Percentiles rank a stretch among this genome's conserved stretches.
These are phyloP conservation scores for Lentinula sp. DNA, from an alignment of 768 basidiomycete species.

Conservation along the genomic window DNA sequence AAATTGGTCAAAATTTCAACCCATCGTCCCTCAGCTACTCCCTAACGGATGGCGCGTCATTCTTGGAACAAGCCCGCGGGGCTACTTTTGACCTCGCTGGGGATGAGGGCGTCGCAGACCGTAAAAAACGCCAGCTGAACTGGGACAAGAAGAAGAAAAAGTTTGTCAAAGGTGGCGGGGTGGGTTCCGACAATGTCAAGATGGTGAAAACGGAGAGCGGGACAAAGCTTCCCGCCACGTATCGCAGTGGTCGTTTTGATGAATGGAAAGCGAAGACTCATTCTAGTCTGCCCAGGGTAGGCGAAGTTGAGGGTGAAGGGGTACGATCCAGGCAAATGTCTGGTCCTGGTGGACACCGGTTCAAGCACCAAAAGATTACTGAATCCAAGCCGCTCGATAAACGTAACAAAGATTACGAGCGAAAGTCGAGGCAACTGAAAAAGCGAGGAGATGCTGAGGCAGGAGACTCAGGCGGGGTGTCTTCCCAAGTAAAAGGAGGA, in stretches of 20 bases:
- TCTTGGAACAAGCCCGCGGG: slow-evolving; percentile 75
- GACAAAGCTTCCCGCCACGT: slow-evolving; percentile 83
- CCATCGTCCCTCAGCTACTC: slow-evolving; percentile 61
- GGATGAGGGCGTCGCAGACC: slow-evolving; percentile 61
- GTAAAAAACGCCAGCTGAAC: slow-evolving; percentile 58
- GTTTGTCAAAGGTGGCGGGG: slow-evolving; percentile 81
- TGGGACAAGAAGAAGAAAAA: slow-evolving; percentile 99
- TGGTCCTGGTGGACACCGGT: slow-evolving; percentile 52
- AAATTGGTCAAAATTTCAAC: slow-evolving; percentile 1
- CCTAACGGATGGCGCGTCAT: slow-evolving; percentile 80
- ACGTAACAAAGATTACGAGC: slow-evolving; percentile 64
- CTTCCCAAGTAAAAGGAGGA: slow-evolving; percentile 14
- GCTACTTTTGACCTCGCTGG: slow-evolving; percentile 79
- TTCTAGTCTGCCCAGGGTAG: slow-evolving; percentile 70
- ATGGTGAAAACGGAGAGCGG: slow-evolving; percentile 92
- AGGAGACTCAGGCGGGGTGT: slow-evolving; percentile 13
- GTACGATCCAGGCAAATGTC: slow-evolving; percentile 23
- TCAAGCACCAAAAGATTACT: slow-evolving; percentile 62
- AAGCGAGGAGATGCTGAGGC: slow-evolving; percentile 40
- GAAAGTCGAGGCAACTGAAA: slow-evolving; percentile 58
- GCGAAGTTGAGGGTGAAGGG: slow-evolving; percentile 64
- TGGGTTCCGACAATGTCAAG: slow-evolving; percentile 89
- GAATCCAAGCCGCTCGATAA: slow-evolving; percentile 77
- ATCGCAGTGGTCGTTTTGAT: slow-evolving; percentile 89
- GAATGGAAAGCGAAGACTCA: slow-evolving; percentile 87